Conservation (phyloP, 2,329 filamentous ascomycete genomes). For the Trichoderma atrobrunneum region DNA sequence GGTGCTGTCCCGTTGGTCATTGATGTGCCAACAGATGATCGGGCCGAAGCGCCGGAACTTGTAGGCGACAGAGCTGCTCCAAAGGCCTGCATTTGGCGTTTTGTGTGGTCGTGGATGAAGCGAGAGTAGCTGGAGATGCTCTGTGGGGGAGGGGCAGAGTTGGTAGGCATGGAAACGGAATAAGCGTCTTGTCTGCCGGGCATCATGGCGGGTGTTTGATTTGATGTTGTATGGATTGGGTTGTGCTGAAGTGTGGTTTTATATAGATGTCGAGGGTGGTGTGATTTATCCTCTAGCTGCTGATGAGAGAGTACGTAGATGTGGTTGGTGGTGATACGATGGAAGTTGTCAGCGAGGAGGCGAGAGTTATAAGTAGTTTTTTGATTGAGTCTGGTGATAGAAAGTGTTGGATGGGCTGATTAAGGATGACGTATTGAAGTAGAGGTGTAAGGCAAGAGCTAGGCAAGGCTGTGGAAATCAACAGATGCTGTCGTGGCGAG, state of each 20-base stretch:
- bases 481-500: neutral
- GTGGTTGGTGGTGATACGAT: neutral
- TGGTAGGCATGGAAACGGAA: slow-evolving; percentile 34
- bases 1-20: slow-evolving; percentile 32
- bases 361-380: neutral
- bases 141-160: slow-evolving; percentile 40
- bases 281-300: neutral
- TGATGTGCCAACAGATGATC: slow-evolving; percentile 18
- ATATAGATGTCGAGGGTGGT: neutral
- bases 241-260: neutral
- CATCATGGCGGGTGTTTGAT: slow-evolving; percentile 30
- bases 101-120: slow-evolving; percentile 64
- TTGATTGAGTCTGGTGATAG: neutral
- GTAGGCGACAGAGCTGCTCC: slow-evolving; percentile 28
- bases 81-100: slow-evolving; percentile 60
- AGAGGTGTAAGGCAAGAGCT: neutral
- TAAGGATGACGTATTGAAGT: neutral
- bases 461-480: neutral
- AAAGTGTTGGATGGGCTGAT: neutral
- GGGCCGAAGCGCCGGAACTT: slow-evolving; percentile 22
- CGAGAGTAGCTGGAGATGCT: slow-evolving; percentile 56
- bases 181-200: slow-evolving; percentile 41
- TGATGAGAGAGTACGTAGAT: neutral
- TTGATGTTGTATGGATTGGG: neutral
- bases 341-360: neutral